phyloP scores from a whole-genome alignment of 140 eudicot genomes.

The Senecio squalidus region DNA sequence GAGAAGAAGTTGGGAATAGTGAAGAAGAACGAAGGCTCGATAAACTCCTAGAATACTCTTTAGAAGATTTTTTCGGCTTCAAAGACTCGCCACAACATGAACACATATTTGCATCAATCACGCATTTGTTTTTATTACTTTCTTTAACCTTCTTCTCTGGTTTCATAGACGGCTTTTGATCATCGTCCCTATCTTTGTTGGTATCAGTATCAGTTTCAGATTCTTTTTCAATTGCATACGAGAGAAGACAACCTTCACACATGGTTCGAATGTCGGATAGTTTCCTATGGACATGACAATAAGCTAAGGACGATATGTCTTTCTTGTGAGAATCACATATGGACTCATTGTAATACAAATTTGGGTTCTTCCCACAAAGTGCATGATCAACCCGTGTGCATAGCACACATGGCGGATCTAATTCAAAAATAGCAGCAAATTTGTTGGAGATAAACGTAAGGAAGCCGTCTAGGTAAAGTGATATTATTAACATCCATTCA shows the following conservation, averaged over 20 bases:
- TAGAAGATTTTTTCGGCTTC: conserved; percentile 36
- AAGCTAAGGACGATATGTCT: conserved; percentile 79
- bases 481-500: conserved; percentile 64
- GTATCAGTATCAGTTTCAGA: conserved; percentile 31
- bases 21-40: conserved; percentile 28
- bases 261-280: conserved; percentile 69
- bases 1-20: conserved; percentile 13
- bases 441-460: conserved; percentile 51
- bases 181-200: conserved; percentile 35
- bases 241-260: conserved; percentile 89
- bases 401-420: conserved; percentile 63
- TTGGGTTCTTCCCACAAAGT: conserved; percentile 33
- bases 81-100: conserved; percentile 79
- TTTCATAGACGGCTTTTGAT: conserved; percentile 15
- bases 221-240: conserved; percentile 62
- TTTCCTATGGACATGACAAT: conserved; percentile 66
- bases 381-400: conserved; percentile 86
- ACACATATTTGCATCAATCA: conserved; percentile 30
- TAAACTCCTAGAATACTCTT: conserved; percentile 24
- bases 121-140: conserved; percentile 3
- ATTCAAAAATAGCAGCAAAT: conserved; percentile 51
- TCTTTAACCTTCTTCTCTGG: conserved; percentile 26
- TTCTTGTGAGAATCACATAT: conserved; percentile 81
- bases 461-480: conserved; percentile 59
- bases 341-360: conserved; percentile 54